Evolutionary conservation across 371 early-diverging fungal genomes (phyloP), one percentile per base, ranked within the genome.

Genomic region (Mortierella sp.): DNA sequence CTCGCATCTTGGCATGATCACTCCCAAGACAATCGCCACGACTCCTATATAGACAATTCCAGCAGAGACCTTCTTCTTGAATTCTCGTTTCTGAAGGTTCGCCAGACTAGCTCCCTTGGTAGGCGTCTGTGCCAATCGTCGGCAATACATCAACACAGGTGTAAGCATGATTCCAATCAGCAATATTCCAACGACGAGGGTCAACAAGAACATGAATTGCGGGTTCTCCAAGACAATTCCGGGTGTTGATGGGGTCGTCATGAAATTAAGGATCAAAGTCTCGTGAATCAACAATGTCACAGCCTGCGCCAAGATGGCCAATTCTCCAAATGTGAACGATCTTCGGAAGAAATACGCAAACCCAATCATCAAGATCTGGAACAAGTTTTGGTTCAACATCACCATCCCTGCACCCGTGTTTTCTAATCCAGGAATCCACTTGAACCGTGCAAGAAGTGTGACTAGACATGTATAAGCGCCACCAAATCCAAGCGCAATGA

Each of bases 291-390:
- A 72, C 5, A 91, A 66, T 2, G 91, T 86, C 4, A 88, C 68
- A 0, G 86, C 86, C 72, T 93, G 89, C 0, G 90, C 85, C n/a
- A 92, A 65, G 10, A 93, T 77, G 22, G 87, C 86, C 83, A 91
- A 85, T 74, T 93, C 94, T 1, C 93, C 92, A 59, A 89, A 77
- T 0, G 94, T 92, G 75, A 93, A 93, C 45, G 88, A 87, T 12
- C 85, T 84, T 29, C 86, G 83, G 15, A 86, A 75, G 64, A 71
- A 80, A 55, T 80, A 71, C 1, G 81, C 67, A 23, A 70, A 71
- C 2, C 68, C 70, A 47, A 80, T 61, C 81, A 80, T 67, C 42
- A 75, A n/a, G 19, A 70, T n/a, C 61, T 80, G 81, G 35, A 80
- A 80, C 0, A 80, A 23, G 35, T 60, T 75, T 40, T 80, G 81